Conservation (phyloP, 805 yeast species). For the Wickerhamiella hasegawae region DNA sequence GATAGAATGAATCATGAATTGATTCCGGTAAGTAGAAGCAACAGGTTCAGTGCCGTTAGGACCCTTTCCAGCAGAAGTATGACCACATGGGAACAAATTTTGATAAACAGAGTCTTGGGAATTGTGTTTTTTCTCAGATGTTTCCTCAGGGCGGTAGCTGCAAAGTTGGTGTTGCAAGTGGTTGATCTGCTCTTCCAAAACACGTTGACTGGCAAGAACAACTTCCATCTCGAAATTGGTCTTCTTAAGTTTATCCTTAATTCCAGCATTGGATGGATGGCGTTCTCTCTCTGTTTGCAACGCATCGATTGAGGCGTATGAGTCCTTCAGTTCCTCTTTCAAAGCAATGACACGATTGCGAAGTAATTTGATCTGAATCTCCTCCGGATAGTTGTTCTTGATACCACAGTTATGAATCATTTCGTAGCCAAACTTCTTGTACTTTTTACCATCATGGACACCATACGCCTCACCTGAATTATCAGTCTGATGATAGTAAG, state of each 20-base stretch:
- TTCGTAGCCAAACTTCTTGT: constrained; percentile 35
- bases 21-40: constrained; percentile 33
- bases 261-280: constrained; percentile 1
- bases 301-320: constrained; percentile 18
- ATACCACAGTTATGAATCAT: constrained; percentile 48
- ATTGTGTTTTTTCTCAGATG: no score
- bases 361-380: constrained; percentile 17
- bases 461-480: constrained; percentile 25
- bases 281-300: not conserved
- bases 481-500: constrained; percentile 50
- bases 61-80: not conserved
- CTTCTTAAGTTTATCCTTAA: not conserved
- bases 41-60: not conserved
- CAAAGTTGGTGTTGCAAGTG: not conserved
- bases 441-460: constrained; percentile 14
- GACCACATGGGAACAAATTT: not conserved
- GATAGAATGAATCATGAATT: constrained; percentile 58
- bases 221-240: constrained; percentile 9
- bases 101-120: no score
- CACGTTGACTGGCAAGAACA: constrained; percentile 2
- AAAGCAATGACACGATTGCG: constrained; percentile 17
- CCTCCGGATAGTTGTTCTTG: constrained; percentile 19
- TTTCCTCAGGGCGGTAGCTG: not conserved
- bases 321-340: constrained; percentile 18
- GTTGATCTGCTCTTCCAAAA: not conserved